Evolutionary conservation across 129 eudicot genomes (phyloP).

Genomic region (Chrysanthemum lavandulifolium): DNA sequence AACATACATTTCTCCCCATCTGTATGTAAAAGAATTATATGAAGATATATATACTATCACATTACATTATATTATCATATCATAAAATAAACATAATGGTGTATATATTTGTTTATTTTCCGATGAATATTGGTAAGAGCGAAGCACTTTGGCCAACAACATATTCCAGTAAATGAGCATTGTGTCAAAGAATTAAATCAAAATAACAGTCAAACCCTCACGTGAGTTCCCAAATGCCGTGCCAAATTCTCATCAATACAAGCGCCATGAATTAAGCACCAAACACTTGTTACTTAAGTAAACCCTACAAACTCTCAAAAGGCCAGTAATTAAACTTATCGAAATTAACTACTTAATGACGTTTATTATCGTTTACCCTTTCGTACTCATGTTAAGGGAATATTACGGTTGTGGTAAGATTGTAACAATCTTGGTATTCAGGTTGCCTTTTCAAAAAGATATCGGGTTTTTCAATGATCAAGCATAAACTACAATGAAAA

Average conservation of each 20-base stretch:
- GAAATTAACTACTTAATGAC: constrained; percentile 15
- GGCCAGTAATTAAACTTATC: constrained; percentile 18
- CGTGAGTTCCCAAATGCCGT: constrained; percentile 54
- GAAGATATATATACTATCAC: neutral
- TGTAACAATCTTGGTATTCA: neutral
- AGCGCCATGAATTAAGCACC: constrained; percentile 33
- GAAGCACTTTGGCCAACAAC: constrained; percentile 31
- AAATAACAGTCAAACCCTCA: constrained; percentile 56
- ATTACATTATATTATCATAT: neutral
- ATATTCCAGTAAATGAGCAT: constrained; percentile 33
- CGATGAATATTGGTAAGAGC: constrained; percentile 28
- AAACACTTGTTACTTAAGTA: constrained; percentile 30
- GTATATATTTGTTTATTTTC: neutral
- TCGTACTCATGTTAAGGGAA: constrained; percentile 9
- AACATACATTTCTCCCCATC: too few relatives aligned
- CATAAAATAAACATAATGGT: neutral
- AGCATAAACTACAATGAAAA: too few relatives aligned
- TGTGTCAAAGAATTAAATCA: constrained; percentile 40
- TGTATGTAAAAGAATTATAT: too few relatives aligned
- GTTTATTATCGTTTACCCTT: constrained; percentile 25
- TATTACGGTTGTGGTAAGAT: neutral
- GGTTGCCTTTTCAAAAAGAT: too few relatives aligned
- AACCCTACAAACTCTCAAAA: constrained; percentile 33
- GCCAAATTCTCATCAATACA: constrained; percentile 34
- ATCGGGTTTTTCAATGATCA: too few relatives aligned